Base-by-base conservation (phyloP, 2,329 filamentous ascomycete genomes). In the Dothidotthia symphoricarpi region DNA sequence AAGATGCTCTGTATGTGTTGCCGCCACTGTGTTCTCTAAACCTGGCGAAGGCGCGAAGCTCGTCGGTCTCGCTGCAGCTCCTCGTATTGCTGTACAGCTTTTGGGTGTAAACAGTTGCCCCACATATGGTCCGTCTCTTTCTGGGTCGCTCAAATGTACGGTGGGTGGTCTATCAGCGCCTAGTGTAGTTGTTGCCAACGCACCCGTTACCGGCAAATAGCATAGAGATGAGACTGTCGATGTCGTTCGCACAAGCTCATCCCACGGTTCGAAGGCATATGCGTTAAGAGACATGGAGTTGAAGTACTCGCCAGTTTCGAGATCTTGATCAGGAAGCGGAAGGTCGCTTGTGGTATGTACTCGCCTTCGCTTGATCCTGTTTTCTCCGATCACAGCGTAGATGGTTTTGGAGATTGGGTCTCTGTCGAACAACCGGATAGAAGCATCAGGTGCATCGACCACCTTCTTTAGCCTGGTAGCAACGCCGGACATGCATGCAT, bases 201-300 rank as follows among this genome's bases (percentile, higher is more conserved):
- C 56, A 2, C 60, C 50, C 1, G 61, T 59, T 2, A 41, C 36
- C 3, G 57, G 58, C 10, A 63, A 36, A 22, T 61, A 59, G 25
- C 46, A 49, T 1, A 64, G 24, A 1, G 62, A 65, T 0, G 64
- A 67, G 24, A 65, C 46, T 2, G 48, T 41, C 2, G 61, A 66
- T 0, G 53, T 59, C 4, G 55, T 53, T 10, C 47, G 50, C 6
- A 40, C 41, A 16, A 60, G 31, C 24, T 53, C 49, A 31, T 54
- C 55, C 47, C 51, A 57, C 6, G 47, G 38, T 11, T 55, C 41
- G 22, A 48, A 51, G n/a, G 50, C 39, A 15, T 61, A 51, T 25
- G 42, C 16, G 9, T 47, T 45, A 11, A 27, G n/a, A n/a, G 24
- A 29, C 15, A 26, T 17, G n/a, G 28, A 10, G 16, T 29, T 26